These are phyloP conservation scores for Colletotrichum scovillei DNA, from an alignment of 2,329 filamentous ascomycete species.

Conservation along the genomic window DNA sequence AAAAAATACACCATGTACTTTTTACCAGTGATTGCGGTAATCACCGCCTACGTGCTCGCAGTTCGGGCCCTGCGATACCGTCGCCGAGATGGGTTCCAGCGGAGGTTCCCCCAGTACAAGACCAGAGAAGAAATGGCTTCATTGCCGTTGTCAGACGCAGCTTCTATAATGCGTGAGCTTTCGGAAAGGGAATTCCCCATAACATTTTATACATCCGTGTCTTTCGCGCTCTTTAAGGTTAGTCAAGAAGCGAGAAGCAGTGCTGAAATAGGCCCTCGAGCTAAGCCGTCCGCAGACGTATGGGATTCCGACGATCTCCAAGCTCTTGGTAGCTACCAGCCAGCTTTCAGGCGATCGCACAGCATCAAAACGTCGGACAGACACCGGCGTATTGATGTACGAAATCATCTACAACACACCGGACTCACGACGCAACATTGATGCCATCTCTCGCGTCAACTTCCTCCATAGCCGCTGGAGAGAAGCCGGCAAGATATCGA, in stretches of 20 bases:
- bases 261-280: accelerated
- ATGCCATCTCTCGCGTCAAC: slow-evolving; percentile 73
- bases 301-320: slow-evolving; percentile 66
- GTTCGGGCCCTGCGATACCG: slow-evolving; percentile 12
- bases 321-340: slow-evolving; percentile 58
- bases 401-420: slow-evolving; percentile 59
- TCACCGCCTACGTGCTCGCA: not conserved
- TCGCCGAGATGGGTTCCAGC: slow-evolving; percentile 10
- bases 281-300: slow-evolving; percentile 47
- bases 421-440: slow-evolving; percentile 53
- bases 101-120: not conserved
- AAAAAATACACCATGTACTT: not conserved
- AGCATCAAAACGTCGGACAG: slow-evolving; percentile 63
- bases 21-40: not conserved
- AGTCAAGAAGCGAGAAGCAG: not conserved
- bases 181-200: slow-evolving; percentile 66
- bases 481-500: slow-evolving; percentile 67
- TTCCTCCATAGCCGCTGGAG: slow-evolving; percentile 70
- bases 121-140: slow-evolving; percentile 26
- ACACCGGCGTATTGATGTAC: slow-evolving; percentile 60
- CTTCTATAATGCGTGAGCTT: slow-evolving; percentile 52
- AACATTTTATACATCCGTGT: slow-evolving; percentile 59
- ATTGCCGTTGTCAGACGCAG: slow-evolving; percentile 19
- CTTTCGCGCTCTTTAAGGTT: slow-evolving; percentile 70
- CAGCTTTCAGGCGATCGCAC: slow-evolving; percentile 55